Base-by-base conservation (phyloP, 192 early-diverging fungal genomes). In the Diversispora eburnea region DNA sequence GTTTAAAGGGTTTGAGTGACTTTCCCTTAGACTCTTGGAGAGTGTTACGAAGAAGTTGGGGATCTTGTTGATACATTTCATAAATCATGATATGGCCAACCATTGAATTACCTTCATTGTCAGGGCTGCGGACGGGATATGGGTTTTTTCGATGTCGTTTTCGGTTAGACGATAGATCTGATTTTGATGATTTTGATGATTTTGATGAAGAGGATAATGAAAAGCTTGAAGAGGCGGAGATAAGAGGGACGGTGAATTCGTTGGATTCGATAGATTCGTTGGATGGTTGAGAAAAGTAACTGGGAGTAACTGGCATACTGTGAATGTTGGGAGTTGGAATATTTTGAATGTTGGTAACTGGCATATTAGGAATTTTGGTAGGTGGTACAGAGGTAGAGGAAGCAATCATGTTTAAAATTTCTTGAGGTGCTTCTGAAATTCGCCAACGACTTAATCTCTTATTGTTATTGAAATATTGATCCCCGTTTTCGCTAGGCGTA, bases 61-160 rank as follows among this genome's bases (percentile, higher is more conserved):
- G 25, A 33, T 33, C 25, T 33, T 33, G 25, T 33, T 33, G 25
- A 33, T 33, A 33, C 25, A 33, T 33, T 33, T 33, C 25, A 33
- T 33, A 33, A 33, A 33, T 33, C 25, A 33, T 33, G 25, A 33
- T 33, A 33, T 25, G 17, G 4, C 39, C 8, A 33, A 13, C 61
- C 10, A 13, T 33, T 39, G 10, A 13, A 19, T 25, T 3, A 39
- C 19, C 61, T 39, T 67, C 47, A 9, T 19, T 60, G 22, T 20
- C 42, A 20, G 41, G 46, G 8, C 42, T 46, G 15, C 46, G 41
- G 9, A 47, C 1, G 5, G 65, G 65, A 67, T 47, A 47, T 5
- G 65, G 65, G 46, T 67, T 67, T 49, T 67, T 67, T 15, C 65
- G 65, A 48, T 15, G 65, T 47, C 15, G 12, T 67, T 67, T 67